A percentile compares a stretch with the other conserved stretches of the same genome.
phyloP scores from a whole-genome alignment of 2,329 filamentous ascomycete species.

The Akanthomyces dipterigenus region DNA sequence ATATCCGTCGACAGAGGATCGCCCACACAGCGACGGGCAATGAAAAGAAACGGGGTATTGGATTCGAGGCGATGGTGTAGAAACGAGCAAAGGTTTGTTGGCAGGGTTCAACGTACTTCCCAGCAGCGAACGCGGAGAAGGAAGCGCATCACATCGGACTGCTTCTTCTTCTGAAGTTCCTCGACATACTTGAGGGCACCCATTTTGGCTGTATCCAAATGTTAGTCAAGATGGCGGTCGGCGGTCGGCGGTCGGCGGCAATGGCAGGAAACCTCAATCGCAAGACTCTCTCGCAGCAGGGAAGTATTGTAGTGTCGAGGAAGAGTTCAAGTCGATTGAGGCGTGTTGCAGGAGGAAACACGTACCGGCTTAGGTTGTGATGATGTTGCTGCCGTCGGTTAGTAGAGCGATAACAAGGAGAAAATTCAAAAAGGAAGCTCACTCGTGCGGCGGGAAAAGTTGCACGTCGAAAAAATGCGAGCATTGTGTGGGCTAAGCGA shows the following conservation, averaged over 20 bases:
- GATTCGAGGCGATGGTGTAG: conserved; percentile 12
- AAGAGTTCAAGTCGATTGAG: conserved; percentile 1
- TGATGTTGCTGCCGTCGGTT: conserved; percentile 30
- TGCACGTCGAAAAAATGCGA: conserved; percentile 23
- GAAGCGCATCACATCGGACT: conserved; percentile 99
- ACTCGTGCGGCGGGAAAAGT: conserved; percentile 26
- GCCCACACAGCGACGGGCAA: conserved; percentile 6
- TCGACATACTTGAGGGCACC: conserved; percentile 99
- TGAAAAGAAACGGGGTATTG: conserved; percentile 4
- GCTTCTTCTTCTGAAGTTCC: conserved; percentile 99
- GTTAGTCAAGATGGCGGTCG: conserved; percentile 20
- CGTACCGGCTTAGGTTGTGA: conserved; percentile 31
- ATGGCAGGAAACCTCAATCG: conserved; percentile 1
- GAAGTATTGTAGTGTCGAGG: background rate
- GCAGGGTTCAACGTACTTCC: conserved; percentile 73
- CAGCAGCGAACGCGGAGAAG: conserved; percentile 99
- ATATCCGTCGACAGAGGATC: conserved; percentile 10
- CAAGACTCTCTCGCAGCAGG: background rate
- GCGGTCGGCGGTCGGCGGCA: too few species aligned
- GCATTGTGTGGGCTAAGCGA: conserved; percentile 34
- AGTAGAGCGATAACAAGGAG: conserved; percentile 26
- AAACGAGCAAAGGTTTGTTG: conserved; percentile 17
- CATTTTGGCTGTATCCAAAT: conserved; percentile 60
- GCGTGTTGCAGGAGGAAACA: conserved; percentile 12
- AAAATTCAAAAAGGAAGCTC: conserved; percentile 20